Evolutionary conservation across 176 grass and related monocot species (phyloP).

Genomic region (Elymus sibiricus): DNA sequence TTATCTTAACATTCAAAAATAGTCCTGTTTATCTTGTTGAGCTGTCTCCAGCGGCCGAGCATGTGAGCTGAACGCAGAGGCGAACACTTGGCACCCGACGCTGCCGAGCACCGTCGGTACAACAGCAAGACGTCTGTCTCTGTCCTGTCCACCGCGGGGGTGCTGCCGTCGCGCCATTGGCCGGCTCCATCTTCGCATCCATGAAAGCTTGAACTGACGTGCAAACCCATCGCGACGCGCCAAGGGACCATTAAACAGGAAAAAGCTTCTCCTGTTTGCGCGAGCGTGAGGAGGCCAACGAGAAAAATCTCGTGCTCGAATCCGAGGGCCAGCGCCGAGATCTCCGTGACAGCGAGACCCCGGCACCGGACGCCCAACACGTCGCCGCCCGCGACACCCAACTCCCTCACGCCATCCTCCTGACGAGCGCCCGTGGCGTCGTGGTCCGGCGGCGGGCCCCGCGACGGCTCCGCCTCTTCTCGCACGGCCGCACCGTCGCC

Average conservation of each 20-base stretch:
- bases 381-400: not conserved
- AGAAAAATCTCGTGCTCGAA: slow-evolving; percentile 33
- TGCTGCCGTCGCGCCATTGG: not conserved
- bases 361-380: not conserved
- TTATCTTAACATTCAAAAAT: too few relatives aligned
- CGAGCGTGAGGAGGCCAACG: not conserved
- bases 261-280: not conserved
- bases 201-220: slow-evolving; percentile 3
- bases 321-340: slow-evolving; percentile 15
- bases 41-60: not conserved
- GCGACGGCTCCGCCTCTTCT: not conserved
- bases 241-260: not conserved
- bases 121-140: not conserved
- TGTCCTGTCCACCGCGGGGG: not conserved
- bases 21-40: not conserved
- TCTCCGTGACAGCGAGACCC: slow-evolving; percentile 28
- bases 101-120: not conserved
- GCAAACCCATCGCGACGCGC: not conserved
- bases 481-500: not conserved
- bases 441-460: not conserved
- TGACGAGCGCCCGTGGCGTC: not conserved
- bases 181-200: not conserved
- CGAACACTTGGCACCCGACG: slow-evolving; percentile 16
- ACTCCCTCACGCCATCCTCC: not conserved
- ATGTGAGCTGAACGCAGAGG: slow-evolving; percentile 4